Percentiles rank a stretch among this genome's conserved stretches.
phyloP scores from a whole-genome alignment of 108 stramenopile species.

The Cylindrotheca fusiformis region DNA sequence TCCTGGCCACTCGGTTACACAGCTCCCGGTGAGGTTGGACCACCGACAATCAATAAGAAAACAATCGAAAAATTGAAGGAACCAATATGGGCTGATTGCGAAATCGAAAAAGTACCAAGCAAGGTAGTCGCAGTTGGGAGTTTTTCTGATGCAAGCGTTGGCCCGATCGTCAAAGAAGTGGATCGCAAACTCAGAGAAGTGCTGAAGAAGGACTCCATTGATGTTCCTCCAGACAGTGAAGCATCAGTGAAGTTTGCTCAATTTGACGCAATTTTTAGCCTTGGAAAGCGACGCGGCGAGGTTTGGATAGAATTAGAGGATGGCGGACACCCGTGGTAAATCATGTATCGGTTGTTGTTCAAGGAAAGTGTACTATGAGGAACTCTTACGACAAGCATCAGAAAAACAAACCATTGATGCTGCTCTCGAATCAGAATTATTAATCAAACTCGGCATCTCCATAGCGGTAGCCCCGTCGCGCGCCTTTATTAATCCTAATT shows the following conservation, averaged over 20 bases:
- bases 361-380: too few relatives aligned
- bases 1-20: constrained; percentile 80
- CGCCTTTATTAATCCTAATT: constrained; percentile 25
- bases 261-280: constrained; percentile 86
- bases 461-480: constrained; percentile 17
- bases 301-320: constrained; percentile 86
- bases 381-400: constrained; percentile 6
- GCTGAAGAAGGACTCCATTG: constrained; percentile 63
- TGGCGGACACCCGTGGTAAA: constrained; percentile 50
- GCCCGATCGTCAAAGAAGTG: constrained; percentile 71
- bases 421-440: not conserved
- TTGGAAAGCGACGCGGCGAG: constrained; percentile 84
- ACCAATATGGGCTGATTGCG: constrained; percentile 49
- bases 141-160: constrained; percentile 80
- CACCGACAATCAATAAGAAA: constrained; percentile 30
- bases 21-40: constrained; percentile 44
- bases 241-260: constrained; percentile 75
- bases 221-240: constrained; percentile 15
- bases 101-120: constrained; percentile 37
- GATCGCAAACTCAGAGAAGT: constrained; percentile 55
- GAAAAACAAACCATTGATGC: not conserved
- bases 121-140: constrained; percentile 69
- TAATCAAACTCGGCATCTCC: constrained; percentile 35
- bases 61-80: constrained; percentile 42
- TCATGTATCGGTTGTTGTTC: too few relatives aligned